Percentiles rank a stretch among this genome's conserved stretches.
Conservation (phyloP, 352 stramenopile species). For the Pilasporangium apinafurcum region DNA sequence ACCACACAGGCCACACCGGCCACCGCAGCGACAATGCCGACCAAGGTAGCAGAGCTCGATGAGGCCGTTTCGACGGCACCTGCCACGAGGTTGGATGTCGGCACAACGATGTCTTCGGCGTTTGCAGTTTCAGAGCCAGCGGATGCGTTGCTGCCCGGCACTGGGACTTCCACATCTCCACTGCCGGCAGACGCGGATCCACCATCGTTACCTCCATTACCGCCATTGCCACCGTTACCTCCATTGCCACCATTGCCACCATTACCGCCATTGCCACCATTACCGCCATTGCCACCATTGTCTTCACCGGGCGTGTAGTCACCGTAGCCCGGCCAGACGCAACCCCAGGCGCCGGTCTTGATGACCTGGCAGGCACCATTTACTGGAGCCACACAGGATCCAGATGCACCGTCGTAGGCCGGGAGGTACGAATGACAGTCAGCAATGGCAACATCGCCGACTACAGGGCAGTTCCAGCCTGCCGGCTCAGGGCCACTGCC, state of each 20-base stretch:
- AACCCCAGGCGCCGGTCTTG: slow-evolving; percentile 10
- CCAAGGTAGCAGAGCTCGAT: slow-evolving; percentile 14
- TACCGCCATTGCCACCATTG: slow-evolving; percentile 1
- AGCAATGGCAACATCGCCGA: slow-evolving; percentile 27
- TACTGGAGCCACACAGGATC: slow-evolving; percentile 9
- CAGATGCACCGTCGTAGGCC: slow-evolving; percentile 1
- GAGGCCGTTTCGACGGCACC: slow-evolving; percentile 6
- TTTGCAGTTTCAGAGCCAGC: slow-evolving; percentile 3
- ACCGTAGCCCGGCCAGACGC: slow-evolving; percentile 6
- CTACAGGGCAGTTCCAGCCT: slow-evolving; percentile 26
- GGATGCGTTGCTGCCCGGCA: background rate
- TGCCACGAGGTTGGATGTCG: no score
- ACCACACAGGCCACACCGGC: slow-evolving; percentile 21
- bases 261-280: slow-evolving; percentile 8
- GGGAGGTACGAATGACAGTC: no score
- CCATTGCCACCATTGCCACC: slow-evolving; percentile 2
- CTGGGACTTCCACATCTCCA: no score
- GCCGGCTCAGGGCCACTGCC: slow-evolving; percentile 15
- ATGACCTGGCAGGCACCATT: slow-evolving; percentile 13
- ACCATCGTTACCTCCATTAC: no score
- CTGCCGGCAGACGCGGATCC: no score
- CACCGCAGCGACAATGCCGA: slow-evolving; percentile 19
- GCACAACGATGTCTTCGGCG: slow-evolving; percentile 10
- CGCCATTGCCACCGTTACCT: no score
- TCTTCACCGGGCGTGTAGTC: slow-evolving; percentile 10